Conservation (phyloP, 805 yeast species). For the Tetrapisispora nanseiensis region DNA sequence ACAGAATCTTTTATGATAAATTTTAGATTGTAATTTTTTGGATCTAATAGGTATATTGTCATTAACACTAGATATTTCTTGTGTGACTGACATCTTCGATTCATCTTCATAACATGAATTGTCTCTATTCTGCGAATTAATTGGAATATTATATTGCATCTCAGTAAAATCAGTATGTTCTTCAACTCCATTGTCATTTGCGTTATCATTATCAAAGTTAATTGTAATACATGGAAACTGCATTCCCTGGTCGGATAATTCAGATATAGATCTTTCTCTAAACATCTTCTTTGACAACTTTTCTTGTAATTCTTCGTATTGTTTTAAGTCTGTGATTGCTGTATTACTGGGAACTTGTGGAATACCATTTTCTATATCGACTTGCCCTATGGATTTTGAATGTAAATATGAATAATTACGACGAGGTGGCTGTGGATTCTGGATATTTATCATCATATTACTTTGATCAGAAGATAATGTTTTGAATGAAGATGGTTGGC, state of each 20-base stretch:
- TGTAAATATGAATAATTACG: neutral
- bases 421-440: neutral
- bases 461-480: neutral
- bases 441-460: neutral
- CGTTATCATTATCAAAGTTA: neutral
- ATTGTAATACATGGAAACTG: slow-evolving; percentile 3
- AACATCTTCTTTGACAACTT: neutral
- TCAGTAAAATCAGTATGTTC: neutral
- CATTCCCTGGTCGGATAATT: neutral
- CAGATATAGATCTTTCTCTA: neutral
- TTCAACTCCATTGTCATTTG: neutral
- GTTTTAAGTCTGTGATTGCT: neutral
- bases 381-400: neutral
- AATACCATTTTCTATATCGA: too few species aligned
- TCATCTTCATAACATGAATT: neutral
- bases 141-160: too few species aligned
- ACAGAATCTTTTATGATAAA: slow-evolving; percentile 56
- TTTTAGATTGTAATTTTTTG: slow-evolving; percentile 32
- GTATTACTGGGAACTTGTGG: neutral
- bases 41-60: slow-evolving; percentile 21
- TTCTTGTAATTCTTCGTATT: slow-evolving; percentile 1
- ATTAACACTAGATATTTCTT: too few species aligned
- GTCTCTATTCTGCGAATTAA: too few species aligned
- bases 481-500: neutral
- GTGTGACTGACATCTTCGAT: too few species aligned